Base-by-base conservation (phyloP, 73 alveolate species). In the Strombidium stylifer region DNA sequence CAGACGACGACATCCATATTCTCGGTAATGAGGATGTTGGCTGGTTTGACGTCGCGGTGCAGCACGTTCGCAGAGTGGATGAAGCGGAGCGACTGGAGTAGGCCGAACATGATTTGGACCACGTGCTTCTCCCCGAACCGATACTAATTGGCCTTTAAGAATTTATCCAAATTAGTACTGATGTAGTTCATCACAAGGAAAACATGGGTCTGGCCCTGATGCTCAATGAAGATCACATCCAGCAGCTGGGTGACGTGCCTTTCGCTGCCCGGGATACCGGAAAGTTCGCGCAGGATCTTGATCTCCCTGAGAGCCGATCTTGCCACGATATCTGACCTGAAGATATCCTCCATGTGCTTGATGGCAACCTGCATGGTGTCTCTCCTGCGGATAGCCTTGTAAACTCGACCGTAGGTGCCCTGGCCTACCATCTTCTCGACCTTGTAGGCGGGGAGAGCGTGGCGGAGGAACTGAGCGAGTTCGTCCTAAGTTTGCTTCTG, bases 251-350 rank as follows among this genome's bases (percentile, higher is more conserved):
- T 60, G 2, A 60, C 42, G 5, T 20, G 5, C 3, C 37, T 41
- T 3, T 40, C 39, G 42, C 42, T 60, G 27, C 42, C 74, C 37
- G 18, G 59, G 8, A 40, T 40, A 23, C n/a, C n/a, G n/a, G n/a
- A n/a, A n/a, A 46, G 8, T 11, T 40, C 7, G 28, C 42, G 37
- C 8, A 60, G 49, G 12, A 60, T 19, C 27, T 60, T 60, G 5
- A 60, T 40, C 40, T 74, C 87, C 27, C 87, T 49, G 25, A 74
- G 10, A 8, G 62, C 60, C 24, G 61, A 79, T 31, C 45, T 74
- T n/a, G 87, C 74, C 41, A 74, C 24, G 5, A 79, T 80, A 19
- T 74, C 87, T 16, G 49, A 73, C 0, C 65, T 51, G 59, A 50
- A 62, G 7, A 53, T 50, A 5, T 51, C 31, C 28, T 67, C 51